These are phyloP conservation scores for Ramaria sp. DNA, from an alignment of 768 basidiomycete genomes.

Conservation along the genomic window DNA sequence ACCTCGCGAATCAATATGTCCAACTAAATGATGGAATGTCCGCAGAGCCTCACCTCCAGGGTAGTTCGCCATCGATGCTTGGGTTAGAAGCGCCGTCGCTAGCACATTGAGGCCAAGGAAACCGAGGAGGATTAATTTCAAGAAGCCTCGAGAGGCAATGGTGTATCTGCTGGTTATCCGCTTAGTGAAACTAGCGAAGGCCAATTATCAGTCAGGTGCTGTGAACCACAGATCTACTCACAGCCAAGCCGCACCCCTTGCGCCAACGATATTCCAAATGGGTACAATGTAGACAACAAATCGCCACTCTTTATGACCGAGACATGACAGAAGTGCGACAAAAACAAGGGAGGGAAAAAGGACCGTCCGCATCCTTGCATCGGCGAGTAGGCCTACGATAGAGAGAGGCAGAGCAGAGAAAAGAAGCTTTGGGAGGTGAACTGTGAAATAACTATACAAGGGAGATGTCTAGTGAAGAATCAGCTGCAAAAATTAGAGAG, in stretches of 20 bases:
- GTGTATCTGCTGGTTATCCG: background rate
- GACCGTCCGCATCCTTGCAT: slow-evolving; percentile 39
- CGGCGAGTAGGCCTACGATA: slow-evolving; percentile 36
- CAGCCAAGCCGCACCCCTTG: slow-evolving; percentile 53
- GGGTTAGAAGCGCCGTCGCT: slow-evolving; percentile 40
- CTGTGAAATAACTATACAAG: slow-evolving; percentile 48
- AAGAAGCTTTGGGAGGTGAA: slow-evolving; percentile 69
- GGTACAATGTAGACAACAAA: slow-evolving; percentile 88
- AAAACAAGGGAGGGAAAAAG: slow-evolving; percentile 43
- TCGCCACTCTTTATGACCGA: slow-evolving; percentile 97
- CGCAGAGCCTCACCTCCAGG: slow-evolving; percentile 74
- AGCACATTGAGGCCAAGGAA: slow-evolving; percentile 43
- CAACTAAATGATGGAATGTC: slow-evolving; percentile 38
- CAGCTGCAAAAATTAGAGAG: background rate
- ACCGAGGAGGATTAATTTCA: slow-evolving; percentile 23
- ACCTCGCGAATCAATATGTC: background rate
- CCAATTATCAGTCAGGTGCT: background rate
- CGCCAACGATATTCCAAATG: slow-evolving; percentile 67
- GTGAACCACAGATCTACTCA: slow-evolving; percentile 25
- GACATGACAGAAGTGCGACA: slow-evolving; percentile 51
- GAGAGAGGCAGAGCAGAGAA: slow-evolving; percentile 53
- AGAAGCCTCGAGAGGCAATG: slow-evolving; percentile 4
- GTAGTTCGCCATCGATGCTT: slow-evolving; percentile 67
- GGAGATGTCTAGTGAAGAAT: slow-evolving; percentile 50
- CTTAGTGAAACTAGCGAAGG: background rate